phyloP scores from a whole-genome alignment of 164 flowering plant genomes.

The Stephania yunnanensis region DNA sequence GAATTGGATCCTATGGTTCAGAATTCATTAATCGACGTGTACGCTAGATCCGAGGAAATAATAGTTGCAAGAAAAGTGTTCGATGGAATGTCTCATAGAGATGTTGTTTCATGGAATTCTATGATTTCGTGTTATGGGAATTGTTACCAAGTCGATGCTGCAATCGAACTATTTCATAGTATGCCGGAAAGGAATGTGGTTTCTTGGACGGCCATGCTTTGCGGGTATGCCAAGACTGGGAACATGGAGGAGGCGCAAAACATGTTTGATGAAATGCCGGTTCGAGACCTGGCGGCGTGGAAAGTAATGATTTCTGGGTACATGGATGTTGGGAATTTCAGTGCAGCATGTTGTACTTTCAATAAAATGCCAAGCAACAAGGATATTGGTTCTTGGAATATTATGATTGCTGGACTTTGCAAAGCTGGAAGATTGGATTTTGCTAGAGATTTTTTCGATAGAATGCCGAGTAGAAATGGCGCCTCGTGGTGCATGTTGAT shows the following conservation, averaged over 20 bases:
- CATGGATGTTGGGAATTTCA: slow-evolving; percentile 27
- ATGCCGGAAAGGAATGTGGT: slow-evolving; percentile 22
- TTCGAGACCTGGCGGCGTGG: slow-evolving; percentile 29
- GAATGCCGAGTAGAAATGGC: slow-evolving; percentile 28
- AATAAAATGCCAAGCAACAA: slow-evolving; percentile 22
- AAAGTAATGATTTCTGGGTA: slow-evolving; percentile 37
- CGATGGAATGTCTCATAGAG: slow-evolving; percentile 27
- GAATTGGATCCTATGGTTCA: slow-evolving; percentile 30
- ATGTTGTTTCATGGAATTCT: slow-evolving; percentile 38
- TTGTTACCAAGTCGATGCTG: slow-evolving; percentile 22
- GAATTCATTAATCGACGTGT: slow-evolving; percentile 32
- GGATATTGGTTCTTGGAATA: slow-evolving; percentile 33
- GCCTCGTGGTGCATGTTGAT: slow-evolving; percentile 35
- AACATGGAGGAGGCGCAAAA: slow-evolving; percentile 27
- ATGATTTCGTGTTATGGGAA: slow-evolving; percentile 33
- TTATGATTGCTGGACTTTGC: slow-evolving; percentile 35
- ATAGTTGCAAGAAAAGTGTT: slow-evolving; percentile 27
- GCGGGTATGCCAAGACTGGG: slow-evolving; percentile 23
- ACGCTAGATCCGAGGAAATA: slow-evolving; percentile 28
- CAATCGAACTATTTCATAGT: slow-evolving; percentile 28
- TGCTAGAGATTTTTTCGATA: slow-evolving; percentile 26
- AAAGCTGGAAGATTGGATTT: slow-evolving; percentile 26
- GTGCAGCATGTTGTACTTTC: slow-evolving; percentile 22
- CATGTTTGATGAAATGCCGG: slow-evolving; percentile 33
- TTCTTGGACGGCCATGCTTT: too few relatives aligned